Percentiles rank a stretch among this genome's conserved stretches.
phyloP scores from a whole-genome alignment of 352 stramenopile genomes.

The Hyaloperonospora brassicae region DNA sequence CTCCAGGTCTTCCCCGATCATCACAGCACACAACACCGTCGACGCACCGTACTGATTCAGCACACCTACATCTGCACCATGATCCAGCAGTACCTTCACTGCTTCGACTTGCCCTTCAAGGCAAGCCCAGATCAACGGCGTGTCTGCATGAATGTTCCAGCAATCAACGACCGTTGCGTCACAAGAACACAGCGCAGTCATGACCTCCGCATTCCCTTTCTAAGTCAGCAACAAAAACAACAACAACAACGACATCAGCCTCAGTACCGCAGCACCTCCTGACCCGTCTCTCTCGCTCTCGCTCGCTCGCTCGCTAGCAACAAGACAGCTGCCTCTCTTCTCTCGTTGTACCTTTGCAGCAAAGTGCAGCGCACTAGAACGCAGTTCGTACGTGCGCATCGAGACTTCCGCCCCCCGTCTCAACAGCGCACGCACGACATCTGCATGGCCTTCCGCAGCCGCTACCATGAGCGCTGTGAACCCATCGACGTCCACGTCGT shows the following conservation, averaged over 20 bases:
- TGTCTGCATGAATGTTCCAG: conserved; percentile 72
- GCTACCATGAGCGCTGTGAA: conserved; percentile 84
- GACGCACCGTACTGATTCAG: conserved; percentile 67
- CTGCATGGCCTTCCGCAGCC: conserved; percentile 54
- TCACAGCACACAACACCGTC: conserved; percentile 64
- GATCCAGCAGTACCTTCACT: conserved; percentile 54
- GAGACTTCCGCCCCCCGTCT: conserved; percentile 46
- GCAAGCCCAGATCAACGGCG: conserved; percentile 73
- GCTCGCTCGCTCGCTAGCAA: not conserved
- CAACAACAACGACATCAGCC: not conserved
- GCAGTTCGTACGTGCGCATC: conserved; percentile 62
- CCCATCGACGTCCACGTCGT: conserved; percentile 76
- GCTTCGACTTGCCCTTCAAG: conserved; percentile 64
- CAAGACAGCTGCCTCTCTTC: conserved; percentile 5
- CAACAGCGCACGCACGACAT: conserved; percentile 52
- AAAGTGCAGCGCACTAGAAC: conserved; percentile 70
- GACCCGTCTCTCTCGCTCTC: too few relatives aligned
- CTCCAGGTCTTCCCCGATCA: conserved; percentile 69
- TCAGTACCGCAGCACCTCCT: not conserved
- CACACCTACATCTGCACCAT: conserved; percentile 55
- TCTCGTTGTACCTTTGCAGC: conserved; percentile 49
- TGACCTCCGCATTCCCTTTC: conserved; percentile 57
- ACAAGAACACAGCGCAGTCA: conserved; percentile 62
- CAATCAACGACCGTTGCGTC: conserved; percentile 47
- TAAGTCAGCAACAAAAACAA: conserved; percentile 12